A percentile compares a stretch with the other conserved stretches of the same genome.
Evolutionary conservation across 1,139 yeast genomes (phyloP).

Genomic region (Candida labiduridarum): DNA sequence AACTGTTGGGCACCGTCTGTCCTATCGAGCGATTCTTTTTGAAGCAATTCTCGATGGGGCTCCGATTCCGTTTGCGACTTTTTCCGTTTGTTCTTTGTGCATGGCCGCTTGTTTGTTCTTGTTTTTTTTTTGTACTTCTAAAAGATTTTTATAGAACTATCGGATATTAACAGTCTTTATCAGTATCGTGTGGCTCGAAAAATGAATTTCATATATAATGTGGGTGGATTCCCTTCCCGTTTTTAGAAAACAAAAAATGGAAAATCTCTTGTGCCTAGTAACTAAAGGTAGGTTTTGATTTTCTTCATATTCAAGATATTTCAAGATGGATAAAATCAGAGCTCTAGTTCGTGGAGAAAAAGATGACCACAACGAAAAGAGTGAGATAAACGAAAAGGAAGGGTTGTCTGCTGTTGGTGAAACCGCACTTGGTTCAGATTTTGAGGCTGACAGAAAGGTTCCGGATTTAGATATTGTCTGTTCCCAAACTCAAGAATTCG

Average conservation of each 20-base stretch:
- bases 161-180: background rate
- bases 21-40: background rate
- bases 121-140: background rate
- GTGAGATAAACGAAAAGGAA: conserved; percentile 3
- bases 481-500: conserved; percentile 38
- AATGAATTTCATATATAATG: background rate
- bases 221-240: background rate
- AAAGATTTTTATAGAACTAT: background rate
- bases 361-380: background rate
- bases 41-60: too few species aligned
- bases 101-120: background rate
- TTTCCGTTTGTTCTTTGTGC: background rate
- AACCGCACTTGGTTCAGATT: conserved; percentile 16
- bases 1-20: too few species aligned
- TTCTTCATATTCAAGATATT: background rate
- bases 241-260: background rate
- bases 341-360: conserved; percentile 15
- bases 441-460: conserved; percentile 24
- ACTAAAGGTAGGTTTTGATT: background rate
- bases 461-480: conserved; percentile 24
- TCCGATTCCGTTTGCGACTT: background rate
- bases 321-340: conserved; percentile 24
- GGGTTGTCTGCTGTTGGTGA: background rate
- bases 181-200: background rate
- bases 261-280: background rate